Conservation (phyloP, 2,329 filamentous ascomycete genomes). For the Aspergillus flavus region DNA sequence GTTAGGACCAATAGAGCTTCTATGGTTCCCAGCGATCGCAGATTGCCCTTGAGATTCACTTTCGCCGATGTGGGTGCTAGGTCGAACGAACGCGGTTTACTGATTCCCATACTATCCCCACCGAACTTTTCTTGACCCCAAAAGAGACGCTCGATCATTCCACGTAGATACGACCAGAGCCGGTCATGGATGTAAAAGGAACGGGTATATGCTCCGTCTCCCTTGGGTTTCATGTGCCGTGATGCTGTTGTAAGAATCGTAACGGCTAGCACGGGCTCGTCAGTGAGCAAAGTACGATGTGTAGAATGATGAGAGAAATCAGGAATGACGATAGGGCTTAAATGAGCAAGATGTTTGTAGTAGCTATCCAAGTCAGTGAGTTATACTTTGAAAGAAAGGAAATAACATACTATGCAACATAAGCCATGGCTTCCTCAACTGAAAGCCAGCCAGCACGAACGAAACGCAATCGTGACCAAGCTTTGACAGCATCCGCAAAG, state of each 20-base stretch:
- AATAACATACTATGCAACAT: conserved; percentile 78
- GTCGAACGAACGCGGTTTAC: conserved; percentile 70
- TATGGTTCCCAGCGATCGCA: conserved; percentile 88
- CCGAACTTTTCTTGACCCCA: conserved; percentile 97
- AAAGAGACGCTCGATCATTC: conserved; percentile 92
- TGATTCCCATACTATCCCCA: conserved; percentile 63
- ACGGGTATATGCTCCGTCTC: conserved; percentile 78
- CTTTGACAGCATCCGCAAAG: conserved; percentile 69
- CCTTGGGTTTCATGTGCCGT: conserved; percentile 77
- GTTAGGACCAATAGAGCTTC: conserved; percentile 93
- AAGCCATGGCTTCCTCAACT: conserved; percentile 86
- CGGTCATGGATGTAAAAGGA: conserved; percentile 93
- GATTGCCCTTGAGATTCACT: conserved; percentile 66
- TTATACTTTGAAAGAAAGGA: conserved; percentile 10
- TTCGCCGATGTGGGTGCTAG: conserved; percentile 60
- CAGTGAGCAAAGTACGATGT: conserved; percentile 77
- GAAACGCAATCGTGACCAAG: conserved; percentile 92
- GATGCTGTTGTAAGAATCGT: conserved; percentile 90
- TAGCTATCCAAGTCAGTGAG: conserved; percentile 59
- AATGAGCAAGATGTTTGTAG: conserved; percentile 84
- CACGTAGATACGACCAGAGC: conserved; percentile 89
- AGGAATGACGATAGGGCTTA: conserved; percentile 91
- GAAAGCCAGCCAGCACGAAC: conserved; percentile 98
- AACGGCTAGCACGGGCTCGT: conserved; percentile 90
- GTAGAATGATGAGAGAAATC: conserved; percentile 83